Conservation (phyloP, 2,329 filamentous ascomycete genomes). For the Colletotrichum sp. region DNA sequence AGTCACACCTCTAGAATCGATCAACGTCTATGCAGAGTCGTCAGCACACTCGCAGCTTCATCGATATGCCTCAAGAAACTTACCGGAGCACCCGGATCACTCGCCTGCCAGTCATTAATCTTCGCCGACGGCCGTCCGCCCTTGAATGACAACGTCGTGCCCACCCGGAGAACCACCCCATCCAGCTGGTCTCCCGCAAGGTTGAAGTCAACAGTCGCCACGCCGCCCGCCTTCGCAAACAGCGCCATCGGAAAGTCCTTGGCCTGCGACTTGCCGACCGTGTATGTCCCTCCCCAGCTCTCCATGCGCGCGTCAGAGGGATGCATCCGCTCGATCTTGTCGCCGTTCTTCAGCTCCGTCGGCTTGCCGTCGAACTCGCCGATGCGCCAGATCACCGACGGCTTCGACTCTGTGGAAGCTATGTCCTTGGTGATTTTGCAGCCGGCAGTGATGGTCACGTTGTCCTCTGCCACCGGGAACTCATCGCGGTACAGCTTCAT, state of each 20-base stretch:
- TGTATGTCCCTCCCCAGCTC: conserved; percentile 56
- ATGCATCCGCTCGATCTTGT: conserved; percentile 64
- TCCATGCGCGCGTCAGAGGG: conserved; percentile 60
- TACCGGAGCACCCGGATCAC: conserved; percentile 33
- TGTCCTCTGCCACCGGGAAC: conserved; percentile 51
- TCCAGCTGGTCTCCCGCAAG: conserved; percentile 44
- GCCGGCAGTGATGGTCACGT: conserved; percentile 52
- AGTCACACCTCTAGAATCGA: conserved; percentile 63
- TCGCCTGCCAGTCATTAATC: conserved; percentile 35
- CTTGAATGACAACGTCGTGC: conserved; percentile 62
- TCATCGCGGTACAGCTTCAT: conserved; percentile 65
- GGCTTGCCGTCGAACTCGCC: conserved; percentile 64
- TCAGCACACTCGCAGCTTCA: background rate
- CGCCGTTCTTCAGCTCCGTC: conserved; percentile 62
- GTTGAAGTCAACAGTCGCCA: conserved; percentile 56
- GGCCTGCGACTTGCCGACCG: conserved; percentile 51
- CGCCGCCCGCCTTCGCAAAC: conserved; percentile 52
- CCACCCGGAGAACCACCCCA: conserved; percentile 57
- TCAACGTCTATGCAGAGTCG: conserved; percentile 29
- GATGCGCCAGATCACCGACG: conserved; percentile 57
- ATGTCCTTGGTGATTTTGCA: conserved; percentile 52
- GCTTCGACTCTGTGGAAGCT: conserved; percentile 40
- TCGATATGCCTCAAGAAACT: conserved; percentile 25
- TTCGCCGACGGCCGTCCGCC: conserved; percentile 56
- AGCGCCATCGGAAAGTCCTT: conserved; percentile 63